Evolutionary conservation across 768 basidiomycete genomes (phyloP).

Genomic region (Rhizopogon vinicolor): DNA sequence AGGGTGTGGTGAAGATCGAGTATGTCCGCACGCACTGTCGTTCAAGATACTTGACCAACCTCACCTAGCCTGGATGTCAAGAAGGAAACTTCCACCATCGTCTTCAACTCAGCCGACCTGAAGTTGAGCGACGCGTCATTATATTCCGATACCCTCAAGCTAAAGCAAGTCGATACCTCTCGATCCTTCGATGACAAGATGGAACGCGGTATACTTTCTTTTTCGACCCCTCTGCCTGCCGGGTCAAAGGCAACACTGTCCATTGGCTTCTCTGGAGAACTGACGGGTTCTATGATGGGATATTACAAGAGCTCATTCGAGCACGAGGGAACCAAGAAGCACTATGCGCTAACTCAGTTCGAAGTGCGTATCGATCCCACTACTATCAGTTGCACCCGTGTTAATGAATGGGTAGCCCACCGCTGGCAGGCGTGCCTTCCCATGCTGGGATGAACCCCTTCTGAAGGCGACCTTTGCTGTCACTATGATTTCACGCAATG

Average conservation of each 20-base stretch:
- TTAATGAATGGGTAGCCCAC: conserved; percentile 53
- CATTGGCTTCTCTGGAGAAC: conserved; percentile 62
- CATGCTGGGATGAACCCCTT: conserved; percentile 91
- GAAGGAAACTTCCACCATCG: conserved; percentile 53
- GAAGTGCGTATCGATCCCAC: conserved; percentile 42
- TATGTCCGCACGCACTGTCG: conserved; percentile 23
- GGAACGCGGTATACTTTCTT: conserved; percentile 61
- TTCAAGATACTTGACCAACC: background rate
- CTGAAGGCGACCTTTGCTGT: conserved; percentile 81
- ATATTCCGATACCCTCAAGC: conserved; percentile 49
- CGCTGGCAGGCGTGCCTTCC: conserved; percentile 76
- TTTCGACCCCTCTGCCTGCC: conserved; percentile 56
- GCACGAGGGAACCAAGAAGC: conserved; percentile 55
- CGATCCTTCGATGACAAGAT: conserved; percentile 51
- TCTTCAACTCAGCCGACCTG: conserved; percentile 62
- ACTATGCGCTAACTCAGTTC: conserved; percentile 86
- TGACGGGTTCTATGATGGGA: conserved; percentile 74
- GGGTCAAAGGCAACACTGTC: conserved; percentile 68
- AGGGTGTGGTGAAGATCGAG: conserved; percentile 74
- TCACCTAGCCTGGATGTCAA: conserved; percentile 56
- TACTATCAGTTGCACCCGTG: background rate
- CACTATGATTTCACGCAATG: conserved; percentile 73
- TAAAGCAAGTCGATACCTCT: conserved; percentile 40
- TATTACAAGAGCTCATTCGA: conserved; percentile 74
- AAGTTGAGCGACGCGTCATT: conserved; percentile 53